These are phyloP conservation scores for Chaetomiaceae sp. DNA, from an alignment of 2,329 filamentous ascomycete genomes.

Conservation along the genomic window DNA sequence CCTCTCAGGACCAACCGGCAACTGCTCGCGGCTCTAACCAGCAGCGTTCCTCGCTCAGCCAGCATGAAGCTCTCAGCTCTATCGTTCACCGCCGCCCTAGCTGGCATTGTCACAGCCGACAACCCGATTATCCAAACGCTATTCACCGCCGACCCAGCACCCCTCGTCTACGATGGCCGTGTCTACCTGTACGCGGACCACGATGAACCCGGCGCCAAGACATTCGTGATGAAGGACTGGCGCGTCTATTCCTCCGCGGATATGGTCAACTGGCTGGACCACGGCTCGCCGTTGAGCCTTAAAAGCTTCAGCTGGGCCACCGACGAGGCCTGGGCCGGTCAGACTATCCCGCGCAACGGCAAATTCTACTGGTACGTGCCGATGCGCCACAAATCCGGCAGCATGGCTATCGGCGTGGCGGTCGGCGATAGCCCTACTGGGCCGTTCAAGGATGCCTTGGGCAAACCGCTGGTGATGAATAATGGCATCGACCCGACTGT, in stretches of 20 bases:
- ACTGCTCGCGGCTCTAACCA: no score
- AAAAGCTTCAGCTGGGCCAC: slow-evolving; percentile 30
- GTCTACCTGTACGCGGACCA: no score
- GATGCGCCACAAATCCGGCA: slow-evolving; percentile 18
- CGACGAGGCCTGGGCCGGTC: slow-evolving; percentile 32
- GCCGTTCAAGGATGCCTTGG: slow-evolving; percentile 32
- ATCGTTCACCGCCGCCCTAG: no score
- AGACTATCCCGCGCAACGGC: slow-evolving; percentile 28
- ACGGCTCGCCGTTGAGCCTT: slow-evolving; percentile 24
- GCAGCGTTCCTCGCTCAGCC: no score
- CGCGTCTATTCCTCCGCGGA: slow-evolving; percentile 30
- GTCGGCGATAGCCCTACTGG: slow-evolving; percentile 31
- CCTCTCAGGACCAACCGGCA: no score
- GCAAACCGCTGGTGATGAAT: slow-evolving; percentile 31
- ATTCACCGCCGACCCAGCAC: no score
- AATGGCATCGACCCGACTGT: slow-evolving; percentile 34
- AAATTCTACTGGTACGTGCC: slow-evolving; percentile 32
- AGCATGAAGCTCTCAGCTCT: no score
- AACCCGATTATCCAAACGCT: no score
- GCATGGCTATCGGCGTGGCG: slow-evolving; percentile 31
- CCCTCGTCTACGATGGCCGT: no score
- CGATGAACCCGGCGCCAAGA: slow-evolving; percentile 26
- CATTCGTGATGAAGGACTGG: slow-evolving; percentile 30
- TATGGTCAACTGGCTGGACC: slow-evolving; percentile 32
- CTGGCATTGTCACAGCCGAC: no score